Evolutionary conservation across 2,329 filamentous ascomycete genomes (phyloP).

Genomic region (Cladobotryum mycophilum): DNA sequence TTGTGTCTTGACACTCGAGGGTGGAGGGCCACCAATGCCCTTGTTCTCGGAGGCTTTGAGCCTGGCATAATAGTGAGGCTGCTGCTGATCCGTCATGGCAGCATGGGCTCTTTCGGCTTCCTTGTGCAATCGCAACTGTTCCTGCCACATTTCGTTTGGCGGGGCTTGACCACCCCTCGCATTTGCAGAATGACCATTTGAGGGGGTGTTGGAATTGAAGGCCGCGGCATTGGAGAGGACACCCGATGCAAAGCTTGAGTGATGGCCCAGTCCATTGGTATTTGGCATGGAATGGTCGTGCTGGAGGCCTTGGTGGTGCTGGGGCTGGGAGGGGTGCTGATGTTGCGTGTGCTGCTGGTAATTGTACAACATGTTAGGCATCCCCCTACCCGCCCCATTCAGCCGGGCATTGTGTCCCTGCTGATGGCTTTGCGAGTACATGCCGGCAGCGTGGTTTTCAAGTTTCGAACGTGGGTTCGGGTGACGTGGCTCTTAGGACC

Average conservation of each 20-base stretch:
- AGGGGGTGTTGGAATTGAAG: constrained; percentile 47
- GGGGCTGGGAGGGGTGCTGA: constrained; percentile 58
- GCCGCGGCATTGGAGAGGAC: constrained; percentile 58
- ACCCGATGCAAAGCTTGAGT: constrained; percentile 28
- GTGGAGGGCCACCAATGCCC: constrained; percentile 52
- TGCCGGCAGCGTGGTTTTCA: constrained; percentile 36
- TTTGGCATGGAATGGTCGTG: constrained; percentile 51
- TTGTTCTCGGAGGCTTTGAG: constrained; percentile 65
- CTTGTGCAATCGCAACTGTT: constrained; percentile 76
- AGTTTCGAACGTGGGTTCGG: constrained; percentile 14
- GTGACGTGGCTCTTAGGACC: constrained; percentile 12
- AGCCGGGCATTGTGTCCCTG: constrained; percentile 70
- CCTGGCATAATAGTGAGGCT: constrained; percentile 65
- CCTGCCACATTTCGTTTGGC: constrained; percentile 71
- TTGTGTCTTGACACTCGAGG: constrained; percentile 42
- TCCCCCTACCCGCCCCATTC: constrained; percentile 53
- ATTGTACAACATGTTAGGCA: constrained; percentile 61
- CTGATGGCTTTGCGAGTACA: constrained; percentile 69
- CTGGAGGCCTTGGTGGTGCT: constrained; percentile 56
- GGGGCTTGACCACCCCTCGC: constrained; percentile 46
- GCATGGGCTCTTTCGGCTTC: constrained; percentile 66
- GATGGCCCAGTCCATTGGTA: constrained; percentile 47
- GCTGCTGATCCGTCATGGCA: constrained; percentile 63
- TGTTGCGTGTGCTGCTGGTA: constrained; percentile 57
- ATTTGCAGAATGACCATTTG: constrained; percentile 49